Percentiles rank a stretch among this genome's conserved stretches.
Evolutionary conservation across 2,329 filamentous ascomycete genomes (phyloP).

Genomic region (Clathrospora elynae): DNA sequence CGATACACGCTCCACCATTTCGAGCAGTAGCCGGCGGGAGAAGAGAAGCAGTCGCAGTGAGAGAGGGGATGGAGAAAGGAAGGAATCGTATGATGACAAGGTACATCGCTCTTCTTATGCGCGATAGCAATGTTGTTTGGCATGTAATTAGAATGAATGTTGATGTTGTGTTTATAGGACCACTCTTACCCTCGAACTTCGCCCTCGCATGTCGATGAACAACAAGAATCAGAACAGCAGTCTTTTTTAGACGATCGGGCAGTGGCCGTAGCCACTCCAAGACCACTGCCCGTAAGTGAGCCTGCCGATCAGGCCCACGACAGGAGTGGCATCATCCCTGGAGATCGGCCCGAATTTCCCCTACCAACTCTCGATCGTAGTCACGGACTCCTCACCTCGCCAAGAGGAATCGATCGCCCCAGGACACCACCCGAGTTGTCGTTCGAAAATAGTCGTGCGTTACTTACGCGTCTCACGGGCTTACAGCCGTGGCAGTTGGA

Average conservation of each 20-base stretch:
- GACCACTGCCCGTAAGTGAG: constrained; percentile 54
- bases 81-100: constrained; percentile 44
- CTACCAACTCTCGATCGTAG: constrained; percentile 34
- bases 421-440: constrained; percentile 37
- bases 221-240: constrained; percentile 49
- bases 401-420: constrained; percentile 33
- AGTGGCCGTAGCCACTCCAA: constrained; percentile 55
- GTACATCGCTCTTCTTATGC: constrained; percentile 44
- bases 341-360: constrained; percentile 40
- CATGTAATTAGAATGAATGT: constrained; percentile 42
- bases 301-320: constrained; percentile 27
- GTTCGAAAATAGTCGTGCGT: constrained; percentile 41
- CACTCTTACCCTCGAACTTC: constrained; percentile 34
- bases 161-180: constrained; percentile 41
- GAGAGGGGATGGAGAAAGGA: constrained; percentile 43
- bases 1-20: constrained; percentile 44
- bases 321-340: constrained; percentile 40
- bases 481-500: constrained; percentile 43
- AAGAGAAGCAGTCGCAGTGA: constrained; percentile 50
- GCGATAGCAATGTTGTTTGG: constrained; percentile 30
- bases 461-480: constrained; percentile 45
- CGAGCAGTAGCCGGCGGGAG: constrained; percentile 46
- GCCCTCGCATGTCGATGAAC: constrained; percentile 35
- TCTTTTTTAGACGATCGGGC: constrained; percentile 70
- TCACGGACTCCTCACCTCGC: constrained; percentile 26